These are phyloP conservation scores for Biancaea sappan DNA, from an alignment of 306 rosid species.

Conservation along the genomic window DNA sequence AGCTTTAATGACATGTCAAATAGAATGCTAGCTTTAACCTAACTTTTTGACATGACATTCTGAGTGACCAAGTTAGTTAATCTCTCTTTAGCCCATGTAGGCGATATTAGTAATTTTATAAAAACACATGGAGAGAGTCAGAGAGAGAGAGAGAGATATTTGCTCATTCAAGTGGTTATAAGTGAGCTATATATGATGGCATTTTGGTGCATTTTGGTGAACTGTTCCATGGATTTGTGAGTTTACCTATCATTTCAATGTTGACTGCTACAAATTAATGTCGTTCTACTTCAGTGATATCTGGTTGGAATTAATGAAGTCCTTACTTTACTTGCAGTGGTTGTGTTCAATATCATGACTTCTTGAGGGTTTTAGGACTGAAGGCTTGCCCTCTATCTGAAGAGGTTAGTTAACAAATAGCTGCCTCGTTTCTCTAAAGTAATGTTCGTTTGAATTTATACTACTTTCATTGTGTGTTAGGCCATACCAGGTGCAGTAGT, in stretches of 20 bases:
- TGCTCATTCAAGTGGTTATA: neutral
- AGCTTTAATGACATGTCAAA: too few species aligned
- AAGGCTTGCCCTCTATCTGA: conserved; percentile 62
- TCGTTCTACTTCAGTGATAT: conserved; percentile 6
- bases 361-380: conserved; percentile 73
- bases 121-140: too few species aligned
- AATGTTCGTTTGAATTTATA: neutral
- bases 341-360: conserved; percentile 65
- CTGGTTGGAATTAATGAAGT: conserved; percentile 23
- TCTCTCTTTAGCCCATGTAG: neutral
- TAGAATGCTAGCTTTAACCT: too few species aligned
- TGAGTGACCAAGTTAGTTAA: neutral
- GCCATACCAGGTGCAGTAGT: neutral
- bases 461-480: neutral
- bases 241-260: conserved; percentile 5
- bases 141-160: too few species aligned
- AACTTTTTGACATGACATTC: neutral
- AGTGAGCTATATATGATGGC: conserved; percentile 21
- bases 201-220: conserved; percentile 6
- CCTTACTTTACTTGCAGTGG: conserved; percentile 64
- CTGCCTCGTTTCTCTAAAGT: neutral
- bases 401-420: conserved; percentile 62
- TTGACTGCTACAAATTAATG: conserved; percentile 13
- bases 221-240: neutral
- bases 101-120: neutral